Percentiles rank a stretch among this genome's conserved stretches.
Conservation (phyloP, 2,329 filamentous ascomycete genomes). For the Beauveria asiatica region DNA sequence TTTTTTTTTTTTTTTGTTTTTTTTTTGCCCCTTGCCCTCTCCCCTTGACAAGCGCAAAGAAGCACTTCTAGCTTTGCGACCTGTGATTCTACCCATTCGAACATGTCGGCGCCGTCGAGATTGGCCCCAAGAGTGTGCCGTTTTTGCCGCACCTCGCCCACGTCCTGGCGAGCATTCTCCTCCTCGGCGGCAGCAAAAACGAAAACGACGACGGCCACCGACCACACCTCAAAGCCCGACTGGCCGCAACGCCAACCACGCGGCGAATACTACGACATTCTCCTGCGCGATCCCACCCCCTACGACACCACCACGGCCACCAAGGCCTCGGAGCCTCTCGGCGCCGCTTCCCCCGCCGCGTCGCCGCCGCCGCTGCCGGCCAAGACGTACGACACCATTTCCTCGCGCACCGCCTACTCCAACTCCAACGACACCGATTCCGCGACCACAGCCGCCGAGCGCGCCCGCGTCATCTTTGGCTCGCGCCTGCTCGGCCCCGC, state of each 20-base stretch:
- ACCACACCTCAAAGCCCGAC: not conserved
- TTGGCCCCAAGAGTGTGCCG: conserved; percentile 1
- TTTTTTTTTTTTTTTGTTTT: too few relatives aligned
- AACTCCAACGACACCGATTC: conserved; percentile 16
- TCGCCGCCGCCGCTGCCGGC: not conserved
- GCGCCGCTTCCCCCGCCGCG: not conserved
- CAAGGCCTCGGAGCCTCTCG: not conserved
- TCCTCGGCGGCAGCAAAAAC: not conserved
- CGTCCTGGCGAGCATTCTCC: not conserved
- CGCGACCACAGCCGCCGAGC: conserved; percentile 39
- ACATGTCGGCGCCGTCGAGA: conserved; percentile 1
- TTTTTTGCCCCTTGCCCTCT: too few relatives aligned
- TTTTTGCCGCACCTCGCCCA: not conserved
- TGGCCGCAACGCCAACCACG: conserved; percentile 7
- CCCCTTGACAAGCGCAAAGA: not conserved
- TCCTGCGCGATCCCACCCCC: conserved; percentile 6
- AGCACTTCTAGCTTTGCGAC: not conserved
- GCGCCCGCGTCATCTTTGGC: conserved; percentile 68
- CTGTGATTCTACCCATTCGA: not conserved
- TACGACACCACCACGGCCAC: not conserved
- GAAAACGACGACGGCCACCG: not conserved
- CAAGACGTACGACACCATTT: conserved; percentile 2
- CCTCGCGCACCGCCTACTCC: conserved; percentile 6
- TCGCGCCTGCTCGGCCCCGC: conserved; percentile 66
- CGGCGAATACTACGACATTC: conserved; percentile 12